Evolutionary conservation across 768 basidiomycete species (phyloP), one percentile per base, ranked within the genome.

Genomic region (Russula sp.): DNA sequence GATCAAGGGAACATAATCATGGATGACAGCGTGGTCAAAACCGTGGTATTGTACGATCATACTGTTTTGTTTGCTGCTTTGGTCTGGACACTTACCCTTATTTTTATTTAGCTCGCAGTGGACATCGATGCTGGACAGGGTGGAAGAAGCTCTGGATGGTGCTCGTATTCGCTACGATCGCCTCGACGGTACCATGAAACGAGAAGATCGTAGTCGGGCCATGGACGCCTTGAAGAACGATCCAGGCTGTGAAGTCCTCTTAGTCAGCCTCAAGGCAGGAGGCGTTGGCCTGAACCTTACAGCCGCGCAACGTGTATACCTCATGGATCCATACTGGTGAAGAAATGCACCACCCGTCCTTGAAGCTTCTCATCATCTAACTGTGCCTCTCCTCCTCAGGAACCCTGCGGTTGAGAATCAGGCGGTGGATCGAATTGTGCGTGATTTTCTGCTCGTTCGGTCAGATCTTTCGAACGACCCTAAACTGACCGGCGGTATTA

Each of bases 351-450:
- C 20, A 16, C 28, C 52, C 51, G 8, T 53, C 7, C 11, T 14
- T 8, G 30, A 14, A n/a, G 49, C 24, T 20, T 16, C 1, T 54
- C 28, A 18, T 22, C 44, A 16, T 66, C 34, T 58, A 16, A 24
- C 56, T 26, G 34, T 20, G 14, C 51, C n/a, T 50, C 7, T 2
- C 16, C 3, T 1, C 16, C 7, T 2, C 69, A 94, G 92, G 94
- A 97, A 97, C 71, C 94, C 94, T 18, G 94, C 94, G 22, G 94
- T 95, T 6, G 94, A 98, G 77, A 94, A 97, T 72, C 96, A 98
- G 76, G 96, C 95, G 22, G 92, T 98, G 32, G 97, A 99, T 77
- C 91, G 96, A 57, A 96, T 97, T 68, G 94, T 97, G 70, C 75
- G 90, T 56, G 22, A 81, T 10, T 13, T 48, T 16, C 24, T 3